Base-by-base conservation (phyloP, 352 stramenopile genomes). In the Pythium monospermum region DNA sequence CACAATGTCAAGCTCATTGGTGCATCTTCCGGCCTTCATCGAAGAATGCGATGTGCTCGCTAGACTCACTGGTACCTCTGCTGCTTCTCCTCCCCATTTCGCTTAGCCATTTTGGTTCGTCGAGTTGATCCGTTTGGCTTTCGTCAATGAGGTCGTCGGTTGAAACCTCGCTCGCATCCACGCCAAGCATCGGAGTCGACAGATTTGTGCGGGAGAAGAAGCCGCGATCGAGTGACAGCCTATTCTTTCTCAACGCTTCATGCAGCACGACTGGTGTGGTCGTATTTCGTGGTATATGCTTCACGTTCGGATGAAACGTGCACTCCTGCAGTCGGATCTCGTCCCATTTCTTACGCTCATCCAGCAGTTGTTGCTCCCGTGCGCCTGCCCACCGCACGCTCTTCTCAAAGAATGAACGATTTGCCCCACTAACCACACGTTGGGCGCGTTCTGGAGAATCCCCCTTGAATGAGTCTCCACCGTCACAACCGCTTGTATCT, bases 341-440 rank as follows among this genome's bases (percentile, higher is more conserved):
- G 6, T 76, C 58, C 46, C 53, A 53, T 18, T 56, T 21, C 36
- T 73, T 60, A 32, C 81, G 79, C 49, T 81, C 61, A 0, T 47
- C 40, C 22, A 61, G 54, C 11, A 87, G 46, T 8, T 66, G 53
- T 22, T 56, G 28, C 28, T 87, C 67, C 21, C 61, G 53, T 21
- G 68, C 52, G n/a, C 44, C 53, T 3, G 68, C 65, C 76, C 76
- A 87, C 7, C 49, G 32, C 51, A 71, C 68, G 41, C 61, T 71
- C 15, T 70, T 68, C 22, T 71, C 61, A 33, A 82, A 87, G 49
- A 87, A 87, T 8, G 66, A 61, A 0, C 40, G 51, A 48, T 76
- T 76, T 4, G 21, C n/a, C n/a, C n/a, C n/a, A n/a, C n/a, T n/a
- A n/a, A n/a, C n/a, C n/a, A n/a, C n/a, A n/a, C n/a, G 30, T 0